Evolutionary conservation across 768 basidiomycete genomes (phyloP).

Genomic region (Brasilioporus rufonigricans): DNA sequence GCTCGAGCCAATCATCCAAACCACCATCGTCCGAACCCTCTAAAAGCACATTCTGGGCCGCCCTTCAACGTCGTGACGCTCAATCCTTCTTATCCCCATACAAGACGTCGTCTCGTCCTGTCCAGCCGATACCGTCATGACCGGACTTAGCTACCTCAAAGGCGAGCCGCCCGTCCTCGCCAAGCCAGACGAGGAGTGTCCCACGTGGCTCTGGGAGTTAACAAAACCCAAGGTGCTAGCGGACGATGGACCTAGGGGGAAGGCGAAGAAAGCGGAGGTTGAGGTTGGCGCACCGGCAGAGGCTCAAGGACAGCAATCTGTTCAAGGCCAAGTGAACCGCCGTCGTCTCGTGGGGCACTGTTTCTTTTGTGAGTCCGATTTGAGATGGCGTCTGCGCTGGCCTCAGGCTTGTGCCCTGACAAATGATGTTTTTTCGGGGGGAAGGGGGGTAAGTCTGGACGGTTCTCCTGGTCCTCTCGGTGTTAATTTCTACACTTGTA

Average conservation of each 20-base stretch:
- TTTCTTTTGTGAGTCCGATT: neutral
- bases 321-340: constrained; percentile 69
- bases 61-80: neutral
- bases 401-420: neutral
- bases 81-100: neutral
- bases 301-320: constrained; percentile 81
- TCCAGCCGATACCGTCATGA: constrained; percentile 66
- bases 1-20: neutral
- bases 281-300: constrained; percentile 60
- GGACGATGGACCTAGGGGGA: constrained; percentile 75
- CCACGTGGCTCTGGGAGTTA: constrained; percentile 85
- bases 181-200: constrained; percentile 78
- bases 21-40: constrained; percentile 8
- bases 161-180: constrained; percentile 76
- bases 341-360: too few relatives aligned
- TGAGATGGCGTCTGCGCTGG: neutral
- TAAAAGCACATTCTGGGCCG: constrained; percentile 17
- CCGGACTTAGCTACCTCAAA: constrained; percentile 82
- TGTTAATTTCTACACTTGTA: too few relatives aligned
- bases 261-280: constrained; percentile 54
- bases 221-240: constrained; percentile 56
- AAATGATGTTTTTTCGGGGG: too few relatives aligned
- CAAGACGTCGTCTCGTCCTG: constrained; percentile 54
- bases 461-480: too few relatives aligned
- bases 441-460: too few relatives aligned